Evolutionary conservation across 139 green algal genomes (phyloP), one percentile per base, ranked within the genome.

Genomic region (Chlamydomonas incerta): DNA sequence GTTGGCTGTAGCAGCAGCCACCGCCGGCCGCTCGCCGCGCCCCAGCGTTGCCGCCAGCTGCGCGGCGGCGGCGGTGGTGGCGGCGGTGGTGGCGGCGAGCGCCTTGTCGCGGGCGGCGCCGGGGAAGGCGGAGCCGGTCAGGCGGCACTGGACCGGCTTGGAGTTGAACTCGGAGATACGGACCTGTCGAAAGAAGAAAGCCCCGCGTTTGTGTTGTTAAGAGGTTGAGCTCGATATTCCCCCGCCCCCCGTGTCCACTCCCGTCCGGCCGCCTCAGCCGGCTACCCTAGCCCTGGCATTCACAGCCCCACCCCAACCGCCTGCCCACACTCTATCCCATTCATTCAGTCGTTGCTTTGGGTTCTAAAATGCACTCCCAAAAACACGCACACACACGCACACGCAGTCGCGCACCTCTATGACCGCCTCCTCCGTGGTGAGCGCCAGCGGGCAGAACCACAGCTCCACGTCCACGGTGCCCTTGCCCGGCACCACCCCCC

Each of bases 151-250:
- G 31, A 92, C 72, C 3, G 89, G 83, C 67, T 84, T 47, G 29
- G 88, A 88, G 72, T 93, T 89, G 72, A 93, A 93, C 86, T 93
- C 88, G 23, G 91, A 81, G 31, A 94, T 67, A 29, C 47, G 70
- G 10, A 94, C 65, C 90, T 92, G 86, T 15, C 73, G 1, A n/a
- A n/a, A n/a, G n/a, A n/a, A n/a, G n/a, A n/a, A n/a, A n/a, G n/a
- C n/a, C n/a, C n/a, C n/a, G n/a, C n/a, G n/a, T n/a, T n/a, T n/a
- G n/a, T n/a, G n/a, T n/a, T n/a, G n/a, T n/a, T n/a, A n/a, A n/a
- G n/a, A n/a, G n/a, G n/a, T n/a, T n/a, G n/a, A n/a, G n/a, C n/a
- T n/a, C n/a, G n/a, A n/a, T n/a, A n/a, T n/a, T n/a, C n/a, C n/a
- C n/a, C n/a, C n/a, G n/a, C n/a, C n/a, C n/a, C n/a, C n/a, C n/a